These are phyloP conservation scores for Verruconis gallopava DNA, from an alignment of 2,329 filamentous ascomycete species.

Conservation along the genomic window DNA sequence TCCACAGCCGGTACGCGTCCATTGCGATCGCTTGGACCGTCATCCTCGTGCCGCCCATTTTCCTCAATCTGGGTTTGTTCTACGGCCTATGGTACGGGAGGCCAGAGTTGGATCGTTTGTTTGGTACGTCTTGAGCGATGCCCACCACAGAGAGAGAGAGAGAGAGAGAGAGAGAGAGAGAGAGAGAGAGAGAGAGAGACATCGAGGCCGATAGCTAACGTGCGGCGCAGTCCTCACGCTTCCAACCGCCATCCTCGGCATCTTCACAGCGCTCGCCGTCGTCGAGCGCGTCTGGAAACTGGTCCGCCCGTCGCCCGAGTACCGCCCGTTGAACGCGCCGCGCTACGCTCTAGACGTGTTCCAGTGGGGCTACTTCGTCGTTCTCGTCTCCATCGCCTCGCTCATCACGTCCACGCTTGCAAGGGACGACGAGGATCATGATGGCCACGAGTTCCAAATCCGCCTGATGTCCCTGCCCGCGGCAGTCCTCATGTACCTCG, in stretches of 20 bases:
- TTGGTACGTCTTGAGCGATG: conserved; percentile 1
- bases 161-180: too few species aligned
- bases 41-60: conserved; percentile 9
- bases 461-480: conserved; percentile 6
- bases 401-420: conserved; percentile 6
- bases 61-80: conserved; percentile 8
- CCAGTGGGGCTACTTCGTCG: conserved; percentile 9
- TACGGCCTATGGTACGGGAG: conserved; percentile 9
- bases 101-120: conserved; percentile 1
- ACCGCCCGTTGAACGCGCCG: conserved; percentile 3
- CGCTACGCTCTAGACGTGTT: conserved; percentile 8
- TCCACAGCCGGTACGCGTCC: conserved; percentile 4
- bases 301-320: neutral
- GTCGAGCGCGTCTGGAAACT: conserved; percentile 7
- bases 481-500: conserved; percentile 6
- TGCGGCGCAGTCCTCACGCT: neutral
- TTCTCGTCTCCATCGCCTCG: conserved; percentile 2
- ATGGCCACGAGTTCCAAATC: conserved; percentile 7
- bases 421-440: conserved; percentile 4
- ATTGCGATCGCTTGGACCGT: conserved; percentile 8
- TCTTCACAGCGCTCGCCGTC: conserved; percentile 8
- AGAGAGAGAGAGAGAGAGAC: too few species aligned
- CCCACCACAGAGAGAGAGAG: neutral
- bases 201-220: too few species aligned
- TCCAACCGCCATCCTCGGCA: conserved; percentile 7